Conservation (phyloP, 1,284 basidiomycete species). For the Bondarzewia mesenterica region DNA sequence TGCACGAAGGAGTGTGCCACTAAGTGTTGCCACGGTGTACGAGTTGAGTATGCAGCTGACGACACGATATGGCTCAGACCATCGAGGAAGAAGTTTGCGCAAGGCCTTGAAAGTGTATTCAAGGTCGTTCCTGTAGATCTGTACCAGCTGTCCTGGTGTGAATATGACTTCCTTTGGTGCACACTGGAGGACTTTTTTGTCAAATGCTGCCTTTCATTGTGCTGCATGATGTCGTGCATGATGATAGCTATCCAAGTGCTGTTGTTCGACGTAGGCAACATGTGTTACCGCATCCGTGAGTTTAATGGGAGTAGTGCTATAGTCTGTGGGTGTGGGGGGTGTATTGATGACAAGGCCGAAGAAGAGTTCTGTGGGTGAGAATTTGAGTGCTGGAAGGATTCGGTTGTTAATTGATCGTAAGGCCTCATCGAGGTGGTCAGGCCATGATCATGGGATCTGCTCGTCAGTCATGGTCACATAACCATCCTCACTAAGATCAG, state of each 20-base stretch:
- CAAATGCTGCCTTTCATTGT: slow-evolving; percentile 13
- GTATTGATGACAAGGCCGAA: slow-evolving; percentile 21
- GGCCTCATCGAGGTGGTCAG: slow-evolving; percentile 22
- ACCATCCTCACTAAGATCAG: slow-evolving; percentile 22
- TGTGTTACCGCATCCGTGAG: slow-evolving; percentile 13
- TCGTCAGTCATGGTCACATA: background rate
- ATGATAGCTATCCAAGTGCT: slow-evolving; percentile 21
- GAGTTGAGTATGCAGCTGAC: slow-evolving; percentile 13
- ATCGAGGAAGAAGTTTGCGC: slow-evolving; percentile 18
- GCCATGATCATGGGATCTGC: slow-evolving; percentile 20
- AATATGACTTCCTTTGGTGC: slow-evolving; percentile 13
- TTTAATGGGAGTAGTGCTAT: background rate
- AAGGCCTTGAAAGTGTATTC: slow-evolving; percentile 13
- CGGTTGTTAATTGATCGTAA: slow-evolving; percentile 20
- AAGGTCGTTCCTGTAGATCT: background rate
- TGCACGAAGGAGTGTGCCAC: slow-evolving; percentile 7
- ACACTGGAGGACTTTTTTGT: slow-evolving; percentile 10
- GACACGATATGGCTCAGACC: slow-evolving; percentile 17
- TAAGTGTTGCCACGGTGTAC: slow-evolving; percentile 15
- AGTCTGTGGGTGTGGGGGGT: slow-evolving; percentile 5
- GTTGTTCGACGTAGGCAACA: slow-evolving; percentile 22
- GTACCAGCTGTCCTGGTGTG: slow-evolving; percentile 13
- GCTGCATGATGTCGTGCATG: slow-evolving; percentile 12
- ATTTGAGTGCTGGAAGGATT: slow-evolving; percentile 17
- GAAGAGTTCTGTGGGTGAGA: slow-evolving; percentile 22